phyloP scores from a whole-genome alignment of 2,329 filamentous ascomycete species.

The Rugonectria rugulosa region DNA sequence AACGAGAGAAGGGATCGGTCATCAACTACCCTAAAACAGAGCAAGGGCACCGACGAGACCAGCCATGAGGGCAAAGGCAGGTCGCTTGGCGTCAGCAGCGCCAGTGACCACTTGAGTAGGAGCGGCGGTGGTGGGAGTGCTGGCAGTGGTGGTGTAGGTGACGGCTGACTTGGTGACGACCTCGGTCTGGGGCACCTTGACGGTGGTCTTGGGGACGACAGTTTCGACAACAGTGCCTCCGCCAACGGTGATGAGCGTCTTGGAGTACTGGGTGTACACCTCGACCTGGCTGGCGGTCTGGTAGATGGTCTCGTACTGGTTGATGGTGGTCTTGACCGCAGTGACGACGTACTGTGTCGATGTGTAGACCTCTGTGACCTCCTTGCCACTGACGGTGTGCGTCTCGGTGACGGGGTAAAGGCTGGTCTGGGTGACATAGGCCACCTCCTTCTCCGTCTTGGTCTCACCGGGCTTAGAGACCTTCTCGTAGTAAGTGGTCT shows the following conservation, averaged over 20 bases:
- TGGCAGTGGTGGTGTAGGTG: conserved; percentile 25
- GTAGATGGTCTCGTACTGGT: conserved; percentile 37
- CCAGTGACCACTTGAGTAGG: conserved; percentile 39
- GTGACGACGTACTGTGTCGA: conserved; percentile 43
- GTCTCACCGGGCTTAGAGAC: conserved; percentile 45
- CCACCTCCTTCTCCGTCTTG: conserved; percentile 40
- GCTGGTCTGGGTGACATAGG: conserved; percentile 51
- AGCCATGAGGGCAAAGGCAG: conserved; percentile 47
- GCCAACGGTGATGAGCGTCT: conserved; percentile 35
- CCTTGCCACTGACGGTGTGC: conserved; percentile 48
- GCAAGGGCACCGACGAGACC: conserved; percentile 49
- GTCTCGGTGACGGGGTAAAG: conserved; percentile 45
- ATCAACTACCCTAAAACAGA: conserved; percentile 41
- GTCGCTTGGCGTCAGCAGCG: conserved; percentile 43
- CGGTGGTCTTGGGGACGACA: conserved; percentile 41
- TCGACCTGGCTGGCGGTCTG: conserved; percentile 31
- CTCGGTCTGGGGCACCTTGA: conserved; percentile 36
- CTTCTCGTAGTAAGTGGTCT: conserved; percentile 44
- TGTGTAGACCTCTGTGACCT: conserved; percentile 48
- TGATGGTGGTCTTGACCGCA: conserved; percentile 50
- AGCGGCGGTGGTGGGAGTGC: conserved; percentile 28
- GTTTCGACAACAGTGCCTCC: conserved; percentile 39
- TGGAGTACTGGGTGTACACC: conserved; percentile 38
- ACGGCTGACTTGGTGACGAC: conserved; percentile 31
- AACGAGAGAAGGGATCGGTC: not conserved